Conservation (phyloP, 441 rosid genomes). For the Gossypium lobatum region DNA sequence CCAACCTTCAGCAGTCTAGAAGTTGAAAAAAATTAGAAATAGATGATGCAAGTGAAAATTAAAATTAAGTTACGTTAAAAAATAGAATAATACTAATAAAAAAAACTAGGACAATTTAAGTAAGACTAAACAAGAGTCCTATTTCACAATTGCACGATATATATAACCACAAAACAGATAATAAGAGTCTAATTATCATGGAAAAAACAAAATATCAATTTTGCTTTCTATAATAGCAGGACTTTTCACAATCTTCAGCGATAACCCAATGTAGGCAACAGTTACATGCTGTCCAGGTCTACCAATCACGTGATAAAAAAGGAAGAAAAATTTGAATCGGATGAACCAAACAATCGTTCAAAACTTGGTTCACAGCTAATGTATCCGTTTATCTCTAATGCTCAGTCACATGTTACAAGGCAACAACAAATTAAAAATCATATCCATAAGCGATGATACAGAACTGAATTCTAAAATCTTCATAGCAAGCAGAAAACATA, state of each 20-base stretch:
- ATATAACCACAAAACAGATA: background rate
- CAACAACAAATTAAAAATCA: slow-evolving; percentile 10
- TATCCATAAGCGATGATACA: background rate
- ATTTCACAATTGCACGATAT: background rate
- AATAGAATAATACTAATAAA: background rate
- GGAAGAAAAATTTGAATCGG: background rate
- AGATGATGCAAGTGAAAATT: background rate
- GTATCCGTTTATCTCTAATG: background rate
- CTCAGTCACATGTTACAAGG: background rate
- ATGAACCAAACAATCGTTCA: background rate
- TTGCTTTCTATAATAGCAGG: background rate
- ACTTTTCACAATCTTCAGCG: background rate
- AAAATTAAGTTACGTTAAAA: background rate
- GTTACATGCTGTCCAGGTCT: background rate
- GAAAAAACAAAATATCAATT: background rate
- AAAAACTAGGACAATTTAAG: background rate
- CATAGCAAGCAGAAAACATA: background rate
- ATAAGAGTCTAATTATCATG: background rate
- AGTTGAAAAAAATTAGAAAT: slow-evolving; percentile 15
- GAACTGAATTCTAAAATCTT: background rate
- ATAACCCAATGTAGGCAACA: background rate
- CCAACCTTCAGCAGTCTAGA: slow-evolving; percentile 14
- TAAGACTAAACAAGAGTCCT: background rate
- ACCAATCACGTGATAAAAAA: slow-evolving; percentile 5
- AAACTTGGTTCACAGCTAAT: background rate